Base-by-base conservation (phyloP, 2,329 filamentous ascomycete species). In the Raffaelea albimanens region DNA sequence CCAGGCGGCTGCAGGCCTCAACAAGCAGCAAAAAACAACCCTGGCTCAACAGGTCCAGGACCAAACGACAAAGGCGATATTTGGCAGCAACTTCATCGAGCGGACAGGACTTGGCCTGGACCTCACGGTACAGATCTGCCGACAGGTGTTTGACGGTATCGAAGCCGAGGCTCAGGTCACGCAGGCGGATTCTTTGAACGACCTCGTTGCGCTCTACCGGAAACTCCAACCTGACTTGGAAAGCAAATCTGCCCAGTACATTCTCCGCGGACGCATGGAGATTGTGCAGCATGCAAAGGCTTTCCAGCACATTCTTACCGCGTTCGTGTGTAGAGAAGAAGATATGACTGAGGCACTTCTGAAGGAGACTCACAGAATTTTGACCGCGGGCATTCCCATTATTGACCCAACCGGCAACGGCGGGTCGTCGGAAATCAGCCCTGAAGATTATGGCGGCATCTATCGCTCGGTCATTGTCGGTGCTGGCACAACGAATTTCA, bases 281-380 rank as follows among this genome's bases (percentile, higher is more conserved):
- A 16, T 44, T 9, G 43, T 44, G 9, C 43, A 44, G n/a, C 43
- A 44, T 29, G 43, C 43, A 19, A 44, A 44, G 19, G 43, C 43
- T 5, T 45, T 38, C 33, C 11, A 21, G 33, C 18, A 39, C 33
- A 20, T 45, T 33, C 20, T 45, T 2, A 10, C 38, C 33, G 43
- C 18, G 5, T 45, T 45, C 39, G 43, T 45, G n/a, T 13, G n/a
- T 13, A 13, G 22, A 22, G 19, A 25, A 7, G 10, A 25, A 11
- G 43, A 45, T 38, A 20, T 45, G 18, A 0, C 34, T 16, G 34
- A 38, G 14, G 34, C 9, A 7, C 34, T 38, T 16, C 5, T 38
- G 7, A n/a, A 19, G 13, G 14, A 7, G 5, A 38, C 34, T 5
- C 34, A 38, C 14, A 16, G 34, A 7, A 38, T 38, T 16, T 16